Base-by-base conservation (phyloP, 176 grass and related monocot genomes). In the Triticum urartu region DNA sequence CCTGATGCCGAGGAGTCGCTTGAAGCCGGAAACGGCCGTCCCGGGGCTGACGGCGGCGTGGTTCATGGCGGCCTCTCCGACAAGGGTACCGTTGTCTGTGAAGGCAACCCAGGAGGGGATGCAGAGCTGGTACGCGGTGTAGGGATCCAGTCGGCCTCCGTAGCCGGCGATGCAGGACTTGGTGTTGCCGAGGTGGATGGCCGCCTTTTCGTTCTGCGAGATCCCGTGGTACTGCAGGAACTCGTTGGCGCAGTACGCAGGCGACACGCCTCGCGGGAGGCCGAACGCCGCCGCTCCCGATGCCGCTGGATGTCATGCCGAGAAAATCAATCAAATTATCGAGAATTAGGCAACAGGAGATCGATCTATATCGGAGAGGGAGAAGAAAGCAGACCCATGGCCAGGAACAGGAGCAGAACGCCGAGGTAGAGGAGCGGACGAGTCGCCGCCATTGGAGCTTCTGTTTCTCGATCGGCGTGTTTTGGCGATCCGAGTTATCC, bases 81-180 rank as follows among this genome's bases (percentile, higher is more conserved):
- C 22, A 39, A 73, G 70, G 12, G 39, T 73, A 1, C 70, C 70
- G 70, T 73, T 73, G 70, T 25, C 5, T 38, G 70, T 15, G 70
- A 73, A 73, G 70, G 70, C 70, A 21, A 73, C 70, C 70, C 38
- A 73, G 21, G 70, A 73, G 38, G 70, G 70, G 70, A 75, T 75
- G 15, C 72, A 75, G 1, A 75, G 7, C 72, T 7, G 6, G 72
- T 75, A 75, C 40, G 72, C 13, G 22, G 42, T 75, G 22, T 75
- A 6, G n/a, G 42, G 72, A 75, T 75, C 72, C 1, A 4, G 3
- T 3, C 6, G 39, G 40, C 72, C 72, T 28, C 72, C 72, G 42
- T 75, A 75, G 72, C 72, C 72, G 4, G 40, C 72, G 72, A 75
- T 28, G 42, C 72, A 75, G 40, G 72, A 47, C 72, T 75, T 75